Evolutionary conservation across 2,329 filamentous ascomycete genomes (phyloP).

Genomic region (Cladophialophora bantiana): DNA sequence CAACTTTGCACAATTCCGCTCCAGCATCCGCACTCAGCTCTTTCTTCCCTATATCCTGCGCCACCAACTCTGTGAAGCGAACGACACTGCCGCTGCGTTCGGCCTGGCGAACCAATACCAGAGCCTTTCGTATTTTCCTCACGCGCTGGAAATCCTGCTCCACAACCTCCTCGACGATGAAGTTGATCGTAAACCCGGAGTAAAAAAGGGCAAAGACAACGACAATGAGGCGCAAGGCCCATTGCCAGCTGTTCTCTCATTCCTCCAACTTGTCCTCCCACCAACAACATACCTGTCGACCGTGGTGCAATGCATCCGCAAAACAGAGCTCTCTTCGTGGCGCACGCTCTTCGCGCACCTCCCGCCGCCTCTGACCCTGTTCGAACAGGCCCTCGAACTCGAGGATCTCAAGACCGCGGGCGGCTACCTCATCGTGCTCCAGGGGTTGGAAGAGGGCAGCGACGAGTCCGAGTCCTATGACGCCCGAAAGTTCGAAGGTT

Average conservation of each 20-base stretch:
- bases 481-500: slow-evolving; percentile 47
- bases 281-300: slow-evolving; percentile 82
- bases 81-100: slow-evolving; percentile 80
- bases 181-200: slow-evolving; percentile 66
- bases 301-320: slow-evolving; percentile 93
- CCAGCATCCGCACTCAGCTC: slow-evolving; percentile 87
- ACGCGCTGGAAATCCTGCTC: slow-evolving; percentile 88
- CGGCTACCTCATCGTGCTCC: slow-evolving; percentile 92
- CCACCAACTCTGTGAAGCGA: slow-evolving; percentile 72
- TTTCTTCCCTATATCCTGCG: slow-evolving; percentile 89
- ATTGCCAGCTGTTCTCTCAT: slow-evolving; percentile 64
- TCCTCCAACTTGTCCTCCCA: slow-evolving; percentile 73
- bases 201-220: slow-evolving; percentile 40
- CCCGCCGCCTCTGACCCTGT: slow-evolving; percentile 87
- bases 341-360: slow-evolving; percentile 90
- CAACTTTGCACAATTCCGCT: slow-evolving; percentile 87
- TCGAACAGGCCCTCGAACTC: slow-evolving; percentile 86
- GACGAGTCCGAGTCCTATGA: slow-evolving; percentile 44
- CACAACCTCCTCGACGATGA: slow-evolving; percentile 95
- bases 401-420: slow-evolving; percentile 93
- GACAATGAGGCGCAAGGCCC: slow-evolving; percentile 43
- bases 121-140: slow-evolving; percentile 86
- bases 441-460: slow-evolving; percentile 70
- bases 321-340: slow-evolving; percentile 96
- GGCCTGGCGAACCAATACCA: slow-evolving; percentile 85